These are phyloP conservation scores for Alisma plantagoaquatica DNA, from an alignment of 106 monocot species.

Conservation along the genomic window DNA sequence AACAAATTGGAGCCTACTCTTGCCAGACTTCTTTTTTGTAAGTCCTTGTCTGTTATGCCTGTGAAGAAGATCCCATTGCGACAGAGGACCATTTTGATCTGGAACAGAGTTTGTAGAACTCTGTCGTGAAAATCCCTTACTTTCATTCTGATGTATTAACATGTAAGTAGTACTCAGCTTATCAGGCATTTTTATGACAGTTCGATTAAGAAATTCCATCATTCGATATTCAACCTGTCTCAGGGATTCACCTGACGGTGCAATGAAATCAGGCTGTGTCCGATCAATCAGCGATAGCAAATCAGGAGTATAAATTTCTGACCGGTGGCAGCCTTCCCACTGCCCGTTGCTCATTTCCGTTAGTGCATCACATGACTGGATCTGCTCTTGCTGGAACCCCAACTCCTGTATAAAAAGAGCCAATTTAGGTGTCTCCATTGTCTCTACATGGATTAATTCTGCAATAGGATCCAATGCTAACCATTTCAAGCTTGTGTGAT, in stretches of 20 bases:
- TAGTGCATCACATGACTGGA: constrained; percentile 44
- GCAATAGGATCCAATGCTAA: too few species aligned
- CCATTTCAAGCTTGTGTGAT: too few species aligned
- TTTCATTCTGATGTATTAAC: constrained; percentile 38
- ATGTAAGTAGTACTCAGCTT: constrained; percentile 26
- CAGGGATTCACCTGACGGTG: constrained; percentile 73
- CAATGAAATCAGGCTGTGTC: constrained; percentile 49
- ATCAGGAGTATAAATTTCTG: constrained; percentile 61
- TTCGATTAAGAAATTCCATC: constrained; percentile 57
- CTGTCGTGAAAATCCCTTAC: constrained; percentile 39
- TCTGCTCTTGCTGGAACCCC: constrained; percentile 50
- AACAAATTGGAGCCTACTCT: constrained; percentile 90
- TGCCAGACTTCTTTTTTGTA: constrained; percentile 80
- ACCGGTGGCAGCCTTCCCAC: constrained; percentile 60
- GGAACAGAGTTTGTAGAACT: constrained; percentile 51
- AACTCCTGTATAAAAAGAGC: too few species aligned
- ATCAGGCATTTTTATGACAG: constrained; percentile 50
- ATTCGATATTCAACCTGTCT: constrained; percentile 65
- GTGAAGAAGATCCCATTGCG: constrained; percentile 53
- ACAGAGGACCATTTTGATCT: constrained; percentile 28
- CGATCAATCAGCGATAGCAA: constrained; percentile 42
- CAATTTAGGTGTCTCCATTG: too few species aligned
- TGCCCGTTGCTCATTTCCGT: constrained; percentile 72
- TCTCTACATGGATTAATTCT: too few species aligned
- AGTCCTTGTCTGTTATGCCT: constrained; percentile 43